Base-by-base conservation (phyloP, 495 filamentous ascomycete genomes). In the Tuber calosporum region DNA sequence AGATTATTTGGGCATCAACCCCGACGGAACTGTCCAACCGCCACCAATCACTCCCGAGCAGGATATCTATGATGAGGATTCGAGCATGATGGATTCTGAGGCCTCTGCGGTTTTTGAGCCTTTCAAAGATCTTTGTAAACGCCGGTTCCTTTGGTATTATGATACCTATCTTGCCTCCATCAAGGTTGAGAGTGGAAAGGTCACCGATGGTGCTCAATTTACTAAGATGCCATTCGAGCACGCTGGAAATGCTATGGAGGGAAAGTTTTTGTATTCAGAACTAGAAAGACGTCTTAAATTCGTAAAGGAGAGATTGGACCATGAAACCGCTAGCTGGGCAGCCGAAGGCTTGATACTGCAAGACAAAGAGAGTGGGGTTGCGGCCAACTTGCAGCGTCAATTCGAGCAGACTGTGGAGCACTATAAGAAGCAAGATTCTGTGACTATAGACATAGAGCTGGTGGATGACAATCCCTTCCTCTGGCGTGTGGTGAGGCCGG, bases 101-200 rank as follows among this genome's bases (percentile, higher is more conserved):
- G 75, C 83, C 0, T 82, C 82, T 17, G 81, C 86, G 0, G 82
- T 83, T 26, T 92, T 90, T 82, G 89, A 93, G 72, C 91, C 92
- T 0, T 98, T 98, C 85, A 89, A 88, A 72, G 96, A 99, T 77
- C 84, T 96, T 13, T 92, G 90, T 86, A 99, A 98, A 83, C 89
- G 91, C 67, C 89, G 94, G 0, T 97, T 98, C 82, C 83, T 99
- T 22, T 98, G 96, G 95, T 98, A 99, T 82, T 93, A 92, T 79
- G 91, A 96, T 66, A 90, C 89, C 19, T 99, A 98, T 81, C 83
- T 94, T 36, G 82, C 85, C 13, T 86, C 89, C 9, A 90, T 97
- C 68, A 85, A 88, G 19, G 85, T 88, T 66, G 90, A 87, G 13
- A 87, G 88, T 72, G 82, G 82, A 72, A 87, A 87, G 77, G 85